These are phyloP conservation scores for Clarkia xantiana DNA, from an alignment of 345 rosid species.

Conservation along the genomic window DNA sequence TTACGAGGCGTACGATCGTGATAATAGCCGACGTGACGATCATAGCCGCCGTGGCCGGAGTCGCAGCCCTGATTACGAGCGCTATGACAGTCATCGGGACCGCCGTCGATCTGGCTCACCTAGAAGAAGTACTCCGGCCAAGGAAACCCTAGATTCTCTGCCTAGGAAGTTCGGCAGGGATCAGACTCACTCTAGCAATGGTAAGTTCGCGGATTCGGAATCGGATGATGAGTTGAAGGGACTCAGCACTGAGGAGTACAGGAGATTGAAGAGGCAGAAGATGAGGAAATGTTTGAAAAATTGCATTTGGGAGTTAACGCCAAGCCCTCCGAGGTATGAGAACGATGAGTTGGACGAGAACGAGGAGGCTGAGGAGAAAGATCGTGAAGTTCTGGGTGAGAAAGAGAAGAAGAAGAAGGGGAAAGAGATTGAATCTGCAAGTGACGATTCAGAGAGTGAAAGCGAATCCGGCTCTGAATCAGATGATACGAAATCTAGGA, in stretches of 20 bases:
- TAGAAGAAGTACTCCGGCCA: conserved; percentile 4
- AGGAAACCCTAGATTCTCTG: conserved; percentile 23
- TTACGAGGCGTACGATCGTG: conserved; percentile 16
- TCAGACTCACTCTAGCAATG: conserved; percentile 28
- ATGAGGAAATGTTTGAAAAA: conserved; percentile 41
- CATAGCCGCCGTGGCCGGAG: conserved; percentile 6
- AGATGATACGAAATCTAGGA: conserved; percentile 15
- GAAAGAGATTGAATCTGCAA: conserved; percentile 25
- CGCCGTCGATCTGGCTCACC: conserved; percentile 13
- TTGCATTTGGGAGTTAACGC: conserved; percentile 65
- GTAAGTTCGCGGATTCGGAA: conserved; percentile 48
- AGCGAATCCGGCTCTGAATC: conserved; percentile 22
- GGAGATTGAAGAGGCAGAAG: conserved; percentile 84
- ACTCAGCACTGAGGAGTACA: conserved; percentile 56
- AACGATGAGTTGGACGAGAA: conserved; percentile 16
- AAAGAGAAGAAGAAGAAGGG: conserved; percentile 21
- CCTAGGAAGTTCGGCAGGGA: conserved; percentile 47
- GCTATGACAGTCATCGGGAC: conserved; percentile 9
- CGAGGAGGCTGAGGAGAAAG: not conserved
- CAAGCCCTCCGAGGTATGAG: conserved; percentile 62
- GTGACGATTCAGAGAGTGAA: conserved; percentile 19
- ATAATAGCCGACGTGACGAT: conserved; percentile 8
- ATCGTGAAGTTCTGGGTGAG: conserved; percentile 9
- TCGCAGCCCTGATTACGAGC: conserved; percentile 9
- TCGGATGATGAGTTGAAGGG: conserved; percentile 83